Evolutionary conservation across 2,329 filamentous ascomycete species (phyloP), one percentile per base, ranked within the genome.

Genomic region (Epichloe bromicola): DNA sequence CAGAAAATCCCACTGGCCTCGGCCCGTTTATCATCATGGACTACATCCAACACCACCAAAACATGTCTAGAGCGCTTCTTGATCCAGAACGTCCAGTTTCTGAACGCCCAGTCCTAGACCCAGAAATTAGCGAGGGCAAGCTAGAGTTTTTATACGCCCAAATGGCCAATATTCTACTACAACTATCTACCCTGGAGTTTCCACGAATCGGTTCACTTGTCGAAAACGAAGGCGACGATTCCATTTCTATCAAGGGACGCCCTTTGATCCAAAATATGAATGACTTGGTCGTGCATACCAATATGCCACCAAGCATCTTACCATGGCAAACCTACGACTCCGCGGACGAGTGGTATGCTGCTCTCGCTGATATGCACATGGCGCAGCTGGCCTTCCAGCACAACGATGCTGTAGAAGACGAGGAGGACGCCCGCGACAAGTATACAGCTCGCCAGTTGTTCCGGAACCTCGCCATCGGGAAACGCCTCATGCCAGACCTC

Each of bases 11-110:
- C 1, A 57, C 55, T 14, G 62, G 63, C 0, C 51, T 68, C 10
- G 65, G 67, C 0, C 65, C 65, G 0, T 68, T 68, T 41, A 66
- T 68, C 23, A 65, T 70, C 30, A 68, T 69, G 61, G 60, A 69
- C 2, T 66, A 67, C 40, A 58, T 66, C 41, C 56, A 65, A 3
- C 59, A 65, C 45, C 30, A 63, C 5, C 46, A 36, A 46, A 63
- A 51, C 12, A 59, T 68, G 57, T 63, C 59, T 15, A 45, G 56
- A 12, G 58, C 52, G 37, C 59, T 70, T 12, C 59, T 59, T 33
- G 60, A 60, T 37, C 63, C 63, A 30, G 26, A 30, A 30, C 26
- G 26, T 30, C 8, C 26, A 10, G 3, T 30, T 10, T 30, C 26
- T 10, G 26, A 30, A 30, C 26, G 26, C 26, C 26, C 8, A 30